Evolutionary conservation across 148 eudicot species (phyloP), one percentile per base, ranked within the genome.

Genomic region (Fagopyrum esculentum): DNA sequence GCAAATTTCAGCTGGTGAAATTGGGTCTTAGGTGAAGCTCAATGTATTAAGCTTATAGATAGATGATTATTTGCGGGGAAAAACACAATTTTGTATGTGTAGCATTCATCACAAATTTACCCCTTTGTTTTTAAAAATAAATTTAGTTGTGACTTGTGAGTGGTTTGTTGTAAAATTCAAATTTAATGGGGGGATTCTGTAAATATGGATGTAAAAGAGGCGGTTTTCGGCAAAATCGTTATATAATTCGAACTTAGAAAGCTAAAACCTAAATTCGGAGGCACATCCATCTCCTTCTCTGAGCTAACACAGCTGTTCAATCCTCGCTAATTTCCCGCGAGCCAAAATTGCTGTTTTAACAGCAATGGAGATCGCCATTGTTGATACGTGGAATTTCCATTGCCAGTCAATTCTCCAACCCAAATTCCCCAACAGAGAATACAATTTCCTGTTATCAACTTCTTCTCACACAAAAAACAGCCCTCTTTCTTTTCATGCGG

Each of bases 331-430:
- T 13, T 52, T 52, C 4, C 15, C 57, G 19, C n/a, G 57, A 52
- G 57, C 9, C 57, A 4, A 17, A 49, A 49, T 49, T 49, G 1
- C 40, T 35, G 40, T 35, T 35, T 35, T 35, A 35, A 35, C 52
- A 49, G 64, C 0, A 19, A 57, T 17, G 17, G 26, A 6, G 3
- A 57, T 8, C 64, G 22, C 64, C 64, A 30, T 22, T 11, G 29
- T 9, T 44, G 68, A 61, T 29, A 61, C 68, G 68, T 61, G 68
- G 68, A 61, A 29, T 26, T 61, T 61, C 16, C 68, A 29, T 29
- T 10, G 68, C 68, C 68, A 61, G 10, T 61, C 68, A 43, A 61
- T 61, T 61, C 64, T 61, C 43, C 30, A 40, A 29, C 68, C 43
- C 3, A 60, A 7, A 61, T 30, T 59, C 0, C 26, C 35, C 40